phyloP scores from a whole-genome alignment of 257 asterid species.

The Prunella vulgaris region DNA sequence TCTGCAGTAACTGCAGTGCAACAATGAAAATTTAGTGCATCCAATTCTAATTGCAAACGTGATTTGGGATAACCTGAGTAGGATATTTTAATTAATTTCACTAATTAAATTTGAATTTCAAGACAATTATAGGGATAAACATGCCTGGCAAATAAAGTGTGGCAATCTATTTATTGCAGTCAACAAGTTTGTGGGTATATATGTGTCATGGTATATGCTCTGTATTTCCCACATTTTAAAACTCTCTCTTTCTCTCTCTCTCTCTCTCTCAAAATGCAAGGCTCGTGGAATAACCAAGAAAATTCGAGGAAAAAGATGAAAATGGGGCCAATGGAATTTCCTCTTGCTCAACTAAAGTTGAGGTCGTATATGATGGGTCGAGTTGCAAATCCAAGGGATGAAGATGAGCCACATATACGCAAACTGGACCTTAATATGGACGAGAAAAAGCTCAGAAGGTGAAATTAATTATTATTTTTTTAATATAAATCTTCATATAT shows the following conservation, averaged over 20 bases:
- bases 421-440: constrained; percentile 27
- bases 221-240: no score
- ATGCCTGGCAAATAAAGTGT: background rate
- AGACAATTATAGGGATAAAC: background rate
- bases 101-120: background rate
- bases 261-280: background rate
- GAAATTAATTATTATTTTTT: no score
- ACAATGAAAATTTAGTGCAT: background rate
- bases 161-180: background rate
- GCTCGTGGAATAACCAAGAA: background rate
- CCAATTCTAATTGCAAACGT: background rate
- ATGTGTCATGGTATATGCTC: background rate
- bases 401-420: constrained; percentile 27
- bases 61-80: background rate
- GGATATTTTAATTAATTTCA: background rate
- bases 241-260: no score
- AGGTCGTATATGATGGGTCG: background rate
- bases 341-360: background rate
- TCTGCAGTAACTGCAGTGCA: background rate
- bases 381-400: constrained; percentile 2
- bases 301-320: background rate
- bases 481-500: background rate
- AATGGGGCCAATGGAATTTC: background rate
- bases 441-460: constrained; percentile 45
- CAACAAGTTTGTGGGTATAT: background rate